These are phyloP conservation scores for Russula brevipes DNA, from an alignment of 768 basidiomycete genomes.

Conservation along the genomic window DNA sequence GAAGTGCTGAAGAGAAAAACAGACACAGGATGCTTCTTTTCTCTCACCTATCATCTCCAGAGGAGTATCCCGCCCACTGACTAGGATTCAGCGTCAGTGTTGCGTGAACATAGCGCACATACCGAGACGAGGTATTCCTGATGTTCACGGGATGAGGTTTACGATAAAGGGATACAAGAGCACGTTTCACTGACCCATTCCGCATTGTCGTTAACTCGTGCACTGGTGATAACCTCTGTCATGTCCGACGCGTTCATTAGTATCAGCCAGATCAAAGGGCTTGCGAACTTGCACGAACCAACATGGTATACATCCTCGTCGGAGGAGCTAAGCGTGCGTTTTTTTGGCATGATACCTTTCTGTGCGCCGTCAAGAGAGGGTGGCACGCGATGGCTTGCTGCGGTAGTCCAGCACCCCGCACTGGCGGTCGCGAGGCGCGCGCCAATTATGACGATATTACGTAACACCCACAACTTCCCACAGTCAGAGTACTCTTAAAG, in stretches of 20 bases:
- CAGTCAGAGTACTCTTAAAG: too few species aligned
- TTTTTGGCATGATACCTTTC: neutral
- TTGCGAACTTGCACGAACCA: constrained; percentile 24
- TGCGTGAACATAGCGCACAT: neutral
- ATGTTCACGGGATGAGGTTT: neutral
- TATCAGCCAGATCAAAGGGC: neutral
- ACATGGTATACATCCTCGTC: constrained; percentile 28
- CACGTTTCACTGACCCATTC: constrained; percentile 45
- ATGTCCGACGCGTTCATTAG: neutral
- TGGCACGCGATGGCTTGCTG: neutral
- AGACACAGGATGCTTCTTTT: neutral
- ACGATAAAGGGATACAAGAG: neutral
- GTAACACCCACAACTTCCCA: neutral
- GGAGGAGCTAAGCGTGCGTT: neutral
- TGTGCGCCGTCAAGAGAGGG: neutral
- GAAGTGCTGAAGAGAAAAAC: constrained; percentile 10
- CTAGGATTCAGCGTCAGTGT: constrained; percentile 5
- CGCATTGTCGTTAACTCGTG: constrained; percentile 45
- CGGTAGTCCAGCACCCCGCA: too few species aligned
- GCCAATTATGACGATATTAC: neutral
- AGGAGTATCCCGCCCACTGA: constrained; percentile 64
- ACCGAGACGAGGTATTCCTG: constrained; percentile 73
- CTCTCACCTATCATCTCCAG: constrained; percentile 51
- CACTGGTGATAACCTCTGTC: constrained; percentile 57
- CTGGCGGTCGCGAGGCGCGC: neutral